These are phyloP conservation scores for Narthecium ossifragum DNA, from an alignment of 106 monocot species.

Conservation along the genomic window DNA sequence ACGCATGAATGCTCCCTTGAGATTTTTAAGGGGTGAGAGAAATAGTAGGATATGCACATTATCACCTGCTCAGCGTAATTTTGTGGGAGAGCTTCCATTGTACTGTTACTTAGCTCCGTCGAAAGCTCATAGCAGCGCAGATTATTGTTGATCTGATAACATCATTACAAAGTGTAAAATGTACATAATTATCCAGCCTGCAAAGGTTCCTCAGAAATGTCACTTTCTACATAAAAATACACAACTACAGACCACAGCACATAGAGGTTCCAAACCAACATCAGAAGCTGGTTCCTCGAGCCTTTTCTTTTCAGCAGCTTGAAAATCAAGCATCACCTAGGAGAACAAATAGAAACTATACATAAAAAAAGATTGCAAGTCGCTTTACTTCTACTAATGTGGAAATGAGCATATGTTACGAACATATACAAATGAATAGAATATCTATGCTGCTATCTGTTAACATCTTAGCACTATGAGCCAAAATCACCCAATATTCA, in stretches of 20 bases:
- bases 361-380: no score
- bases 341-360: no score
- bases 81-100: conserved; percentile 87
- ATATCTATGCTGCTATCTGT: no score
- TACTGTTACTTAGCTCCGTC: conserved; percentile 81
- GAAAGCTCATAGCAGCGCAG: conserved; percentile 96
- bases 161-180: conserved; percentile 4
- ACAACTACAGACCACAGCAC: conserved; percentile 75
- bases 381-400: no score
- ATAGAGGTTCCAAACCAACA: conserved; percentile 83
- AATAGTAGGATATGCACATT: neutral
- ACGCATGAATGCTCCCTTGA: no score
- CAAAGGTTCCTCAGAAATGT: neutral
- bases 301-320: conserved; percentile 87
- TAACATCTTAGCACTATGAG: no score
- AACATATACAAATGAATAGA: no score
- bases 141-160: conserved; percentile 91
- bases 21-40: no score
- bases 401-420: no score
- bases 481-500: no score
- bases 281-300: conserved; percentile 96
- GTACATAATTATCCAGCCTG: neutral
- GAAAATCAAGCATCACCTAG: conserved; percentile 99
- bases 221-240: no score
- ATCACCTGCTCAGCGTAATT: conserved; percentile 94